These are phyloP conservation scores for Rhododendron williamsianum DNA, from an alignment of 148 eudicot genomes.

Conservation along the genomic window DNA sequence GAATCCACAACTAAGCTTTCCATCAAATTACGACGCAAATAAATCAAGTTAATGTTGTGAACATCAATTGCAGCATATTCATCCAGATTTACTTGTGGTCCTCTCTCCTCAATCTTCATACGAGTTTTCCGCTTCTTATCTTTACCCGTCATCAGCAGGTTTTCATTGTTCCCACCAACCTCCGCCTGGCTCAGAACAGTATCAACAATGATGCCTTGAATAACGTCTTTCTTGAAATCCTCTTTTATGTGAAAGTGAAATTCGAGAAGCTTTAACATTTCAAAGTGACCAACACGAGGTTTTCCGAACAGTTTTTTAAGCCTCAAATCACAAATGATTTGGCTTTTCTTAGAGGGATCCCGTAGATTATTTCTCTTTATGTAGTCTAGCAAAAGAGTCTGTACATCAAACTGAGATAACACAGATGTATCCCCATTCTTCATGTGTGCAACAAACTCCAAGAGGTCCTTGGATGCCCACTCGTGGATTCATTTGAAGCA, in stretches of 20 bases:
- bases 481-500: conserved; percentile 24
- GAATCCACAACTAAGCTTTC: conserved; percentile 52
- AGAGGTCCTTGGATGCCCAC: conserved; percentile 81
- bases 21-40: conserved; percentile 63
- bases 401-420: conserved; percentile 78
- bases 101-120: conserved; percentile 49
- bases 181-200: conserved; percentile 33
- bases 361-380: conserved; percentile 77
- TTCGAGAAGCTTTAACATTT: conserved; percentile 90
- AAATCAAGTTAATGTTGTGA: conserved; percentile 80
- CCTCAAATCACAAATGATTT: conserved; percentile 81
- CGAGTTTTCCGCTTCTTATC: conserved; percentile 52
- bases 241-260: conserved; percentile 56
- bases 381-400: conserved; percentile 75
- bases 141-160: conserved; percentile 31
- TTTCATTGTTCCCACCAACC: conserved; percentile 34
- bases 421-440: conserved; percentile 75
- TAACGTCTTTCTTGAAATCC: conserved; percentile 40
- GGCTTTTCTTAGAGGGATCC: conserved; percentile 74
- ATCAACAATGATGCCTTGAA: conserved; percentile 46
- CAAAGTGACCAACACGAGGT: conserved; percentile 78
- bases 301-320: conserved; percentile 65
- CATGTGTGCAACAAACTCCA: conserved; percentile 85
- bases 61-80: conserved; percentile 87
- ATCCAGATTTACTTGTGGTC: conserved; percentile 44